Evolutionary conservation across 2,329 filamentous ascomycete species (phyloP), one percentile per base, ranked within the genome.

Genomic region (Nemania serpens): DNA sequence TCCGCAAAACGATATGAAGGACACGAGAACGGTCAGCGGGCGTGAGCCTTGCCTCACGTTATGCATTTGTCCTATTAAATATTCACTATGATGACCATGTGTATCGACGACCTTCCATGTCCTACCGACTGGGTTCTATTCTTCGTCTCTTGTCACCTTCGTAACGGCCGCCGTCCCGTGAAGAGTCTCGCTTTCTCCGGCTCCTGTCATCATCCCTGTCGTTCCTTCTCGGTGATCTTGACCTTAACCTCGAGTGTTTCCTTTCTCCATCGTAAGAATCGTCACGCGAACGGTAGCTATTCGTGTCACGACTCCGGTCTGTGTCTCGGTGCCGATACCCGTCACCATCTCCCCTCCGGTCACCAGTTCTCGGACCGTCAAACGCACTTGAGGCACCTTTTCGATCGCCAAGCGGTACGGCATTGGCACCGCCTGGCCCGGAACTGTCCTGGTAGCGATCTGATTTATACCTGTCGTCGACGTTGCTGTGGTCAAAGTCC

Each of bases 381-480:
- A 57, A 65, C 12, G 62, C 64, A 50, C 58, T 68, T 54, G 55
- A 73, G 59, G 34, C 75, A 70, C 65, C 72, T 71, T 82, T 84
- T 51, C 87, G 78, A 67, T 89, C 85, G 0, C 88, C 89, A 20
- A 93, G 77, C 1, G 89, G 88, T 55, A 88, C 83, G 3, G 85
- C 85, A 75, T 93, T 93, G 1, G 89, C 88, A 1, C 89, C 90
- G 20, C 74, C 82, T 4, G 73, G 79, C 10, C 82, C 79, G 12
- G 79, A 78, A 29, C 76, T 71, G 13, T 76, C 79, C 13, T 77
- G 75, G 54, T 83, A 83, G 11, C 81, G 80, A 69, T 93, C 90
- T 2, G 88, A 84, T 69, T 81, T 81, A 70, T 91, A 93, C 59
- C 89, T 75, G 58, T 90, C 89, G 70, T 91, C 89, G 9, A 81